These are phyloP conservation scores for Incumbomyces delicatus DNA, from an alignment of 2,329 filamentous ascomycete species.

Conservation along the genomic window DNA sequence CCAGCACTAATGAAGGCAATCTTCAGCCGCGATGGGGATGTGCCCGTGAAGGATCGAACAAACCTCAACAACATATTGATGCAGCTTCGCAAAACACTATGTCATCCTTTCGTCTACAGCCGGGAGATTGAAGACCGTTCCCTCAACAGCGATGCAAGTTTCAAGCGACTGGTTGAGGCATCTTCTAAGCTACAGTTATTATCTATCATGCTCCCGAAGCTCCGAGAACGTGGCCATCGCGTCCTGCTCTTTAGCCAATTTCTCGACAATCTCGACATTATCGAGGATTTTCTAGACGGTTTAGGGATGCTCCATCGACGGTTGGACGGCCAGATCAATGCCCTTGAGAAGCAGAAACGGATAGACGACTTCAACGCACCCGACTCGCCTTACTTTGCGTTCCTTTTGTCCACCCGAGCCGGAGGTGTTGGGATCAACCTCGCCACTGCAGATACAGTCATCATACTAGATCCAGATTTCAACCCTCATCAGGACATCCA, in stretches of 20 bases:
- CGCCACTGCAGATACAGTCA: conserved; percentile 92
- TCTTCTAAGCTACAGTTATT: conserved; percentile 81
- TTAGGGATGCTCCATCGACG: conserved; percentile 65
- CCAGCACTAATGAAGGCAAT: conserved; percentile 80
- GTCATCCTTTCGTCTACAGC: conserved; percentile 93
- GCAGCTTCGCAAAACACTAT: conserved; percentile 88
- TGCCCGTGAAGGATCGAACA: conserved; percentile 59
- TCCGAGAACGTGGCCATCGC: conserved; percentile 74
- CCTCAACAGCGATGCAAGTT: conserved; percentile 48
- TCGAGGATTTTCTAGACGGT: conserved; percentile 82
- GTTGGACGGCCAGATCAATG: conserved; percentile 73
- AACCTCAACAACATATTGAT: conserved; percentile 90
- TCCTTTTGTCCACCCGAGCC: conserved; percentile 84
- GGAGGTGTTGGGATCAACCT: conserved; percentile 97
- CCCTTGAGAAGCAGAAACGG: conserved; percentile 80
- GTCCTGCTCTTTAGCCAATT: conserved; percentile 97
- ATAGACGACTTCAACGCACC: conserved; percentile 91
- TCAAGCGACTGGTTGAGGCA: conserved; percentile 80
- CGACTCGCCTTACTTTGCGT: conserved; percentile 73
- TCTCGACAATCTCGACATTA: conserved; percentile 70
- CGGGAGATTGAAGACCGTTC: conserved; percentile 76
- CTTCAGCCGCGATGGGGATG: conserved; percentile 55
- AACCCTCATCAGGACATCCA: conserved; percentile 98
- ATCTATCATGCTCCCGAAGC: conserved; percentile 74
- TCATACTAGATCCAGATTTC: conserved; percentile 94